A percentile compares a stretch with the other conserved stretches of the same genome.
These are phyloP conservation scores for Leptographium flavum DNA, from an alignment of 2,329 filamentous ascomycete species.

Conservation along the genomic window DNA sequence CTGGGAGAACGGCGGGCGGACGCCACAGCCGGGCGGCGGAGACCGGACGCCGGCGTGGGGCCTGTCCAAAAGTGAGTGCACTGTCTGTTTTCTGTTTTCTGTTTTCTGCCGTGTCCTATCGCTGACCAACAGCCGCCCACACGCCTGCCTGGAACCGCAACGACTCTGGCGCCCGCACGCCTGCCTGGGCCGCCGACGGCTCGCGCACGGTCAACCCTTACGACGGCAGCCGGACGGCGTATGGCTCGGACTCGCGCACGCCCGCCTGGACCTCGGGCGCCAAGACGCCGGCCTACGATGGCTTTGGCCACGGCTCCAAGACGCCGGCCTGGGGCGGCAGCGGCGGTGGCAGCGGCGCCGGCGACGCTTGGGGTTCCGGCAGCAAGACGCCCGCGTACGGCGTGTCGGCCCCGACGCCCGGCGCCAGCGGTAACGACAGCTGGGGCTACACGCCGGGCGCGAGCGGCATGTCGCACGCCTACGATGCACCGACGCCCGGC, in stretches of 20 bases:
- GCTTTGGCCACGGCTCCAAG: constrained; percentile 53
- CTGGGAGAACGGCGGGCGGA: constrained; percentile 37
- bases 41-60: constrained; percentile 70
- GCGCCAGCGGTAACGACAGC: constrained; percentile 40
- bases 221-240: constrained; percentile 61
- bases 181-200: constrained; percentile 51
- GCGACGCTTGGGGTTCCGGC: constrained; percentile 21
- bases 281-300: constrained; percentile 53
- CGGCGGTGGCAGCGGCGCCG: constrained; percentile 9
- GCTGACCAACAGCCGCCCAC: constrained; percentile 31
- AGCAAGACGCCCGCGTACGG: constrained; percentile 69
- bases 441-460: constrained; percentile 45
- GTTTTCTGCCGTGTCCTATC: background rate
- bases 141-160: constrained; percentile 49
- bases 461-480: constrained; percentile 31
- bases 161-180: constrained; percentile 47
- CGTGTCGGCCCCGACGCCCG: constrained; percentile 42
- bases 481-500: constrained; percentile 58
- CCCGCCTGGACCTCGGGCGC: constrained; percentile 68
- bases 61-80: constrained; percentile 43
- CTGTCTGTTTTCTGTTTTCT: background rate
- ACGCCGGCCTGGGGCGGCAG: constrained; percentile 43
- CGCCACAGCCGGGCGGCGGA: constrained; percentile 15
- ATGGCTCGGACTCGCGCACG: constrained; percentile 58
- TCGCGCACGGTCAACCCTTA: constrained; percentile 57